These are phyloP conservation scores for Phytophthora tubulina DNA, from an alignment of 352 stramenopile genomes.

Conservation along the genomic window DNA sequence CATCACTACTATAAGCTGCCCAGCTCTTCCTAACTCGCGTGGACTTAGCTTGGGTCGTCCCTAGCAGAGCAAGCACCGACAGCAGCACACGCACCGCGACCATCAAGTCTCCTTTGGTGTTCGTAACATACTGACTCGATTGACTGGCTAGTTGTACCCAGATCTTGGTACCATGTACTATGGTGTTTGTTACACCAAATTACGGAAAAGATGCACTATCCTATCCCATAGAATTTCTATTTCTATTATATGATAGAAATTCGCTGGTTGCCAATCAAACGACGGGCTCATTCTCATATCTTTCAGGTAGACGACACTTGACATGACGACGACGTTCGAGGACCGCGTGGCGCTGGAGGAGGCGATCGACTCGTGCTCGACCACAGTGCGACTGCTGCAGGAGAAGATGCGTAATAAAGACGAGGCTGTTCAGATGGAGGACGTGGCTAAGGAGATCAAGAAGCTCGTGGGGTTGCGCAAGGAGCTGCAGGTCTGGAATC, in stretches of 20 bases:
- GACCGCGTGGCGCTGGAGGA: slow-evolving; percentile 54
- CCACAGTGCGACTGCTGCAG: slow-evolving; percentile 66
- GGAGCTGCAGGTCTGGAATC: slow-evolving; percentile 68
- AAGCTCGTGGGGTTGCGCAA: slow-evolving; percentile 72
- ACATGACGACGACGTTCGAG: slow-evolving; percentile 55
- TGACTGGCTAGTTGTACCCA: slow-evolving; percentile 25
- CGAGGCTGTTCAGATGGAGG: slow-evolving; percentile 50
- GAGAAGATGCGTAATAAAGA: slow-evolving; percentile 59
- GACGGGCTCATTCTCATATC: slow-evolving; percentile 29
- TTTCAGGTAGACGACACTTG: slow-evolving; percentile 13
- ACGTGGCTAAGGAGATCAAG: slow-evolving; percentile 67
- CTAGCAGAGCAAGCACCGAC: slow-evolving; percentile 24
- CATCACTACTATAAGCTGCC: slow-evolving; percentile 33
- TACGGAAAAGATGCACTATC: slow-evolving; percentile 7
- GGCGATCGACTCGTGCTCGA: slow-evolving; percentile 65
- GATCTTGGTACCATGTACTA: slow-evolving; percentile 16
- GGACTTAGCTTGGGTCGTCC: slow-evolving; percentile 2
- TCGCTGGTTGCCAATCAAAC: slow-evolving; percentile 34
- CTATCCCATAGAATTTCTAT: slow-evolving; percentile 8
- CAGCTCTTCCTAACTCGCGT: slow-evolving; percentile 50
- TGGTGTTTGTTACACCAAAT: background rate
- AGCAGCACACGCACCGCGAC: slow-evolving; percentile 27
- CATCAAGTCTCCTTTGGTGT: slow-evolving; percentile 10
- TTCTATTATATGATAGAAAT: slow-evolving; percentile 2
- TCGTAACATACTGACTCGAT: slow-evolving; percentile 28